Evolutionary conservation across 2,329 filamentous ascomycete species (phyloP), one percentile per base, ranked within the genome.

Genomic region (Cladosporium velox): DNA sequence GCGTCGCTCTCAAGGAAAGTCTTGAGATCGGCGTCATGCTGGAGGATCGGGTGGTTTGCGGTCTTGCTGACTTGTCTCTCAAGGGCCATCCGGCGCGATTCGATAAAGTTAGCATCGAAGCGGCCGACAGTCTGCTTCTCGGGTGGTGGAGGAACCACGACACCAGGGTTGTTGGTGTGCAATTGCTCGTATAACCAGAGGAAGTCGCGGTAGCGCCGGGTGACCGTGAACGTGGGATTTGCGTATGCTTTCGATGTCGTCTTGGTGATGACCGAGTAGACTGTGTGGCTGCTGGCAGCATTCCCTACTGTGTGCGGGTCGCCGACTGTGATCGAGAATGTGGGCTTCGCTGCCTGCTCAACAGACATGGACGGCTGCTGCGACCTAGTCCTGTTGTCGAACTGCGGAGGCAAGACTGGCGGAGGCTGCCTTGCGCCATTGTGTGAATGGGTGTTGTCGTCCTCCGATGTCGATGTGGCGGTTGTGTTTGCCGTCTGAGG

Each of bases 21-120:
- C 82, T 99, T 99, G 68, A 99, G 80, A 75, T 99, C 95, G 6
- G 87, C 89, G 75, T 99, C 95, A 73, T 97, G 92, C 76, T 98
- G 95, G 70, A 99, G 83, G 38, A 93, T 91, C 8, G 92, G 90
- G 77, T 99, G 95, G 12, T 88, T 87, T 2, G 94, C 92, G 67
- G 89, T 95, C 83, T 97, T 98, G 86, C 97, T 98, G 64, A 97
- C 83, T 95, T 99, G 99, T 77, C 95, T 92, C 80, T 99, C 95
- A 66, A 99, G 82, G 15, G 95, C 95, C 68, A 93, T 91, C 72
- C 95, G 87, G 73, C 95, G 86, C 52, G 91, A 92, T 79, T 99
- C 95, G 69, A 99, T 93, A 79, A 99, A 99, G 78, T 97, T 96
- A 71, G 88, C 91, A 79, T 99, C 94, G 76, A 99, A 99, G 47